A percentile compares a stretch with the other conserved stretches of the same genome.
Conservation (phyloP, 2,329 filamentous ascomycete genomes). For the Aspergillus alliaceus region DNA sequence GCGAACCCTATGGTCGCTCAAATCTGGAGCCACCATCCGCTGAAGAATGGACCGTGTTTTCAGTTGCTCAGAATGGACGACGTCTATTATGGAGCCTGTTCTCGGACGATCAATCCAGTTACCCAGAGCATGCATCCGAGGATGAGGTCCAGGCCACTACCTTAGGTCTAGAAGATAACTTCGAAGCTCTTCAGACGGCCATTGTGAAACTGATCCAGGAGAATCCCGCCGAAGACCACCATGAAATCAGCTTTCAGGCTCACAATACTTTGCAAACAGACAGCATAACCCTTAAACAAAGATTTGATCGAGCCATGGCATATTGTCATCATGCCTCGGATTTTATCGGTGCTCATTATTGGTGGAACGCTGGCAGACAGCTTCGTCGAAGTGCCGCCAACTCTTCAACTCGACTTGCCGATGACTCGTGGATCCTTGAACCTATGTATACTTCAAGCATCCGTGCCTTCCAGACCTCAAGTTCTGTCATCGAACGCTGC, state of each 20-base stretch:
- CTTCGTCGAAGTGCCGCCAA: conserved; percentile 62
- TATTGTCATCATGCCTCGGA: conserved; percentile 78
- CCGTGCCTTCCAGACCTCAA: conserved; percentile 33
- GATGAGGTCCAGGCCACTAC: conserved; percentile 36
- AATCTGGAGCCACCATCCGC: conserved; percentile 73
- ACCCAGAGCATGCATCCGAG: conserved; percentile 58
- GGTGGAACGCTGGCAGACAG: conserved; percentile 79
- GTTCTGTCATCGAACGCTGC: conserved; percentile 35
- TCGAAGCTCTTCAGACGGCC: conserved; percentile 76
- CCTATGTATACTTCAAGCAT: conserved; percentile 65
- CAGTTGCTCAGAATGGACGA: conserved; percentile 72
- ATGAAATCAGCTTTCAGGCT: conserved; percentile 17
- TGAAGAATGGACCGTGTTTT: conserved; percentile 80
- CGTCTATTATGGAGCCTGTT: conserved; percentile 65
- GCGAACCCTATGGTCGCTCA: conserved; percentile 48
- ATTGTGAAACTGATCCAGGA: conserved; percentile 80
- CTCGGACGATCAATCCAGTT: conserved; percentile 63
- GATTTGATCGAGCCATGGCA: conserved; percentile 66
- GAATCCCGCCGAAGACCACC: conserved; percentile 71
- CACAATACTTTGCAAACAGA: conserved; percentile 5
- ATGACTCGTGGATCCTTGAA: conserved; percentile 69
- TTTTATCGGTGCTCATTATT: conserved; percentile 79
- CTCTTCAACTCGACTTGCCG: conserved; percentile 52
- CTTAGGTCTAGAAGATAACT: conserved; percentile 71
- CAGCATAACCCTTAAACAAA: conserved; percentile 31